These are phyloP conservation scores for Pythium utonaiense DNA, from an alignment of 352 stramenopile genomes.

Conservation along the genomic window DNA sequence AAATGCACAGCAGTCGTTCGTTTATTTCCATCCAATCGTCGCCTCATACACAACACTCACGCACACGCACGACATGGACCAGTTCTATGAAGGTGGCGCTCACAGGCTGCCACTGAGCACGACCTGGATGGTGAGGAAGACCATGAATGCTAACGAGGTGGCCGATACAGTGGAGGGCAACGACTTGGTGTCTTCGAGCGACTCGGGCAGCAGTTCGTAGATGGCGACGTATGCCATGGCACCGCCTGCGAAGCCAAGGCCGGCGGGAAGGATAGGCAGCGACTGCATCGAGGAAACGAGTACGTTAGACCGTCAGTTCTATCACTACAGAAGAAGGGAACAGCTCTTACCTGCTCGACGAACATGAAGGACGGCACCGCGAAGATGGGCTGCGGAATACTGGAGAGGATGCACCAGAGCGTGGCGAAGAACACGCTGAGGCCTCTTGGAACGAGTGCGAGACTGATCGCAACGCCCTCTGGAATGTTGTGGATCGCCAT, in stretches of 20 bases:
- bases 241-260: constrained; percentile 95
- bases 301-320: background rate
- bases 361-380: constrained; percentile 96
- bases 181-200: constrained; percentile 83
- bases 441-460: constrained; percentile 93
- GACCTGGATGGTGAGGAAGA: constrained; percentile 82
- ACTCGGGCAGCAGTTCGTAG: constrained; percentile 77
- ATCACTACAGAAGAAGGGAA: background rate
- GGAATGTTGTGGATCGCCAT: constrained; percentile 99
- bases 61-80: constrained; percentile 14
- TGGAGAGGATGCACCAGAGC: constrained; percentile 91
- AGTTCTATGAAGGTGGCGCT: background rate
- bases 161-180: constrained; percentile 59
- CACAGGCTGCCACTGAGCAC: constrained; percentile 56
- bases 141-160: constrained; percentile 71
- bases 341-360: constrained; percentile 46
- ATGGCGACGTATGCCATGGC: constrained; percentile 97
- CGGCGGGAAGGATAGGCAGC: constrained; percentile 92
- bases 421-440: constrained; percentile 84
- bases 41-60: constrained; percentile 11
- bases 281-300: constrained; percentile 47
- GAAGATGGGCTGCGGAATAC: constrained; percentile 95
- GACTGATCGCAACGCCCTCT: constrained; percentile 94
- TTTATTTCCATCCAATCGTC: constrained; percentile 1
- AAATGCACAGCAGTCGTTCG: background rate